A percentile compares a stretch with the other conserved stretches of the same genome.
These are phyloP conservation scores for Pleurotus djamor DNA, from an alignment of 768 basidiomycete species.

Conservation along the genomic window DNA sequence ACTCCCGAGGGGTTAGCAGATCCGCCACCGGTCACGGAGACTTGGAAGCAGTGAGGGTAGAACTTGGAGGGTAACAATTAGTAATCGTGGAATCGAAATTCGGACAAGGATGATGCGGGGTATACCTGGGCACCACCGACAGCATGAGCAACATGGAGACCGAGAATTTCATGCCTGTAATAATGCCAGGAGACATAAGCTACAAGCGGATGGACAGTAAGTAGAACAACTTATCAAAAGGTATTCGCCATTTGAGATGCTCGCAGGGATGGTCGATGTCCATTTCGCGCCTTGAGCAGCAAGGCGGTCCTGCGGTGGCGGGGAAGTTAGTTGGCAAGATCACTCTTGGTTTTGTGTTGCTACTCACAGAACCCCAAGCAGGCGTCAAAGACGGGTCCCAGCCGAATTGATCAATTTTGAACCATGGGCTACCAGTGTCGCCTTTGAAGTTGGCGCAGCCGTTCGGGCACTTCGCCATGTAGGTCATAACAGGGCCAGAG, in stretches of 20 bases:
- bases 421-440: slow-evolving; percentile 15
- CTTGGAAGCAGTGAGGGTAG: slow-evolving; percentile 32
- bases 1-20: slow-evolving; percentile 28
- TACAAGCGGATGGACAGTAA: not conserved
- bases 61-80: slow-evolving; percentile 17
- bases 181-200: not conserved
- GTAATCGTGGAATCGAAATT: not conserved
- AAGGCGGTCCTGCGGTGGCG: slow-evolving; percentile 7
- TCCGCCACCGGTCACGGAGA: slow-evolving; percentile 30
- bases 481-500: slow-evolving; percentile 16
- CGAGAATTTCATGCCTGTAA: slow-evolving; percentile 12
- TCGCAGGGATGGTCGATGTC: slow-evolving; percentile 27
- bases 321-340: slow-evolving; percentile 20
- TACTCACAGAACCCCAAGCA: slow-evolving; percentile 15
- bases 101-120: slow-evolving; percentile 22
- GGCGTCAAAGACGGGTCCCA: slow-evolving; percentile 10
- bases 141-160: slow-evolving; percentile 29
- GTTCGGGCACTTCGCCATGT: slow-evolving; percentile 16
- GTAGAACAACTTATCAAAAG: slow-evolving; percentile 30
- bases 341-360: not conserved
- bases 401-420: slow-evolving; percentile 11
- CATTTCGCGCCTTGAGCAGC: slow-evolving; percentile 30
- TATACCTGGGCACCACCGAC: slow-evolving; percentile 40
- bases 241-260: slow-evolving; percentile 32
- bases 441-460: slow-evolving; percentile 19